Base-by-base conservation (phyloP, 1,284 basidiomycete genomes). In the Taiwanofungus camphoratus region DNA sequence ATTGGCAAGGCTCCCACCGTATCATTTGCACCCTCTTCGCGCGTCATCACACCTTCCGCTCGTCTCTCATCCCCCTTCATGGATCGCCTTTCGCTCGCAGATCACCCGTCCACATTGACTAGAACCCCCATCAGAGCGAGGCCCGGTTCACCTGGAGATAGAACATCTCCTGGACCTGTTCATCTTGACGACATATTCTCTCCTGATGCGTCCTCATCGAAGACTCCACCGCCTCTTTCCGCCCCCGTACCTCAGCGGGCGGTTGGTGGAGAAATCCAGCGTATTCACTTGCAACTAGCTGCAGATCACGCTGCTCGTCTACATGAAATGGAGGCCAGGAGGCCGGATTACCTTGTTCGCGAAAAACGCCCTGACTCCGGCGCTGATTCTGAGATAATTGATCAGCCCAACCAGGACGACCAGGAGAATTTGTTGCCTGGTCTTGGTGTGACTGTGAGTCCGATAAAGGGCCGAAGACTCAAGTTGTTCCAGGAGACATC, bases 401-500 rank as follows among this genome's bases (percentile, higher is more conserved):
- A 44, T 30, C 49, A 49, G 26, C 46, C 49, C 42, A 52, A 53
- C 21, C 30, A 43, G 8, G 53, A 51, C 2, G 45, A 53, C 36
- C 47, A 46, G 26, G 53, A 54, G 27, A 48, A 45, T 24, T 26
- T 42, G 3, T 29, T 37, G 16, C 56, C 66, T 2, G 62, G 65
- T 19, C 63, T 85, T 20, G 82, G 81, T 11, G 76, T 87, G 27
- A 72, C 69, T 49, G 76, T 80, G 49, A 85, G 76, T 52, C 83
- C 85, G 0, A 59, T 69, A 39, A 85, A 81, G 61, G 86, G 85
- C 1, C 67, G 85, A 40, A 68, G 83, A 41, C 63, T 87, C 29
- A 79, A 77, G 51, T 59, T 88, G 24, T 87, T 88, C 60, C 84
- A 85, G 59, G 81, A 84, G 62, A 87, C 85, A 0, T 83, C 81